Conservation (phyloP, 371 early-diverging fungal genomes). For the Mycotypha africana region DNA sequence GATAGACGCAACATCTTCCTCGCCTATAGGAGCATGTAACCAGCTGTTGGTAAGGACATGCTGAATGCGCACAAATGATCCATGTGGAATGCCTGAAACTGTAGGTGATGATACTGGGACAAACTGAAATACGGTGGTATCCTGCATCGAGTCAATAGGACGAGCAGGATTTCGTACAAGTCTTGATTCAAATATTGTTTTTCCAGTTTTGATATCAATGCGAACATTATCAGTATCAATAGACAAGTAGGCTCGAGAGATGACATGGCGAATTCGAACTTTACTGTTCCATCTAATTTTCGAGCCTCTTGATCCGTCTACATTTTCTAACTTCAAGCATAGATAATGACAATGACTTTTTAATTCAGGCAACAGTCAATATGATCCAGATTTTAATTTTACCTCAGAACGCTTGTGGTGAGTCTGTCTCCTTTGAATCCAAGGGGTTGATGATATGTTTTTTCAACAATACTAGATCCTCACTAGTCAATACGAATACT, state of each 20-base stretch:
- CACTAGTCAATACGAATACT: background rate
- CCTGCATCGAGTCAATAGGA: conserved; percentile 12
- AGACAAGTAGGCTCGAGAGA: conserved; percentile 36
- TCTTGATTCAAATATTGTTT: conserved; percentile 26
- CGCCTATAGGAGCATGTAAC: conserved; percentile 35
- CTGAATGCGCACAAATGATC: conserved; percentile 39
- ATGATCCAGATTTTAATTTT: background rate
- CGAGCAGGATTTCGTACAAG: conserved; percentile 20
- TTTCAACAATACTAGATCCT: conserved; percentile 16
- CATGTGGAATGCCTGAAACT: conserved; percentile 19
- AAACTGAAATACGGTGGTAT: conserved; percentile 34
- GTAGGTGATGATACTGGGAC: conserved; percentile 23
- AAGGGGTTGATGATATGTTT: conserved; percentile 49
- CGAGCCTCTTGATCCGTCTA: conserved; percentile 25
- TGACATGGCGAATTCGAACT: conserved; percentile 43
- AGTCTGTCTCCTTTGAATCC: conserved; percentile 51
- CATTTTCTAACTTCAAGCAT: conserved; percentile 27
- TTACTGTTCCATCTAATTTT: conserved; percentile 35
- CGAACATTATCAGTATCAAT: conserved; percentile 38
- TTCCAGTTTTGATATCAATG: conserved; percentile 32
- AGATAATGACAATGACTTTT: no score
- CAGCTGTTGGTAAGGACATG: conserved; percentile 47
- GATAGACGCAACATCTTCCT: conserved; percentile 2
- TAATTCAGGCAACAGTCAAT: background rate
- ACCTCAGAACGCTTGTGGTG: conserved; percentile 53